Percentiles rank a stretch among this genome's conserved stretches.
phyloP scores from a whole-genome alignment of 169 alveolate genomes.

The Plasmodium malariae region DNA sequence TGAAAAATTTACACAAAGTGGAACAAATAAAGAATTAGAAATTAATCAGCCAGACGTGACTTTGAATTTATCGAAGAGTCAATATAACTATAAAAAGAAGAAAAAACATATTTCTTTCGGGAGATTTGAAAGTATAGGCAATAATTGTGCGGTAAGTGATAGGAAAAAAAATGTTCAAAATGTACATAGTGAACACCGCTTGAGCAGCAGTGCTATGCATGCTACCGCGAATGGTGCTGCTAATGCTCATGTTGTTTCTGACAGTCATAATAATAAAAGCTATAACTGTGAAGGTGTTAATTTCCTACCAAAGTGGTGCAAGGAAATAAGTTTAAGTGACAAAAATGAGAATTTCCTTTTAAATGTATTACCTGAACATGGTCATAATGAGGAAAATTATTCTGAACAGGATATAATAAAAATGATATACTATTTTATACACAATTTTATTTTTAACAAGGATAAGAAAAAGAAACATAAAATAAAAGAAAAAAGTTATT shows the following conservation, averaged over 20 bases:
- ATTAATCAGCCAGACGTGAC: conserved; percentile 2
- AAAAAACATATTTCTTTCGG: conserved; percentile 25
- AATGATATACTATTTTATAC: conserved; percentile 46
- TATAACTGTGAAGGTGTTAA: neutral
- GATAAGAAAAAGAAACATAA: conserved; percentile 18
- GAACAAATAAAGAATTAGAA: neutral
- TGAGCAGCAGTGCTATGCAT: neutral
- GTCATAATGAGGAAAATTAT: conserved; percentile 15
- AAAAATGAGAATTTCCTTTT: conserved; percentile 6
- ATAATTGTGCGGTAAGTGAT: neutral
- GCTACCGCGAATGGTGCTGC: neutral
- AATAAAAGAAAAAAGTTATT: neutral
- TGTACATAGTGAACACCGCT: neutral
- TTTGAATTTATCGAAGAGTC: conserved; percentile 14
- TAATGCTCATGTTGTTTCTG: neutral
- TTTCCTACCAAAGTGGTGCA: neutral
- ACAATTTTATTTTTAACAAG: conserved; percentile 33
- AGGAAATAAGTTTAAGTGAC: neutral
- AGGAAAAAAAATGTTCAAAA: too few relatives aligned
- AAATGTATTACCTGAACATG: neutral
- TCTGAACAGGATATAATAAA: conserved; percentile 52
- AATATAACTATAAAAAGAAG: conserved; percentile 52
- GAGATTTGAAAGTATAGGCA: neutral
- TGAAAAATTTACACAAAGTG: neutral
- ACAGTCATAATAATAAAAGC: neutral